A percentile compares a stretch with the other conserved stretches of the same genome.
These are phyloP conservation scores for Warburgia ugandensis DNA, from an alignment of 164 flowering plant genomes.

Conservation along the genomic window DNA sequence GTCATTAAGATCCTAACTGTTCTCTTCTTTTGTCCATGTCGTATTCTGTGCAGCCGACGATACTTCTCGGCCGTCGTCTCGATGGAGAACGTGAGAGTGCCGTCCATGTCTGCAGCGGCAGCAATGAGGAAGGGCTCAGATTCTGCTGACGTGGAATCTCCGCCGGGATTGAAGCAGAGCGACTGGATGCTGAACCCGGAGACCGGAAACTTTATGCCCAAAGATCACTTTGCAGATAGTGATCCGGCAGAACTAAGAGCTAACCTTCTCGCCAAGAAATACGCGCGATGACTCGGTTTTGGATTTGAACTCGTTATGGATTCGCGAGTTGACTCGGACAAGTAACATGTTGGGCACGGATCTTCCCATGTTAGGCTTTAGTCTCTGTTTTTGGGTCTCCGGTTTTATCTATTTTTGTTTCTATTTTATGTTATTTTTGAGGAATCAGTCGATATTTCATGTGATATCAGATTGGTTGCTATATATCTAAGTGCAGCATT, in stretches of 20 bases:
- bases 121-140: constrained; percentile 1
- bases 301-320: too few species aligned
- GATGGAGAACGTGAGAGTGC: not conserved
- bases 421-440: too few species aligned
- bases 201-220: constrained; percentile 59
- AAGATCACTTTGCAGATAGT: constrained; percentile 36
- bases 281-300: not conserved
- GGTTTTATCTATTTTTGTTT: too few species aligned
- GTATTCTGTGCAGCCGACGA: constrained; percentile 1
- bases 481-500: too few species aligned
- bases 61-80: not conserved
- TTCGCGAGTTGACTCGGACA: too few species aligned
- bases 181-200: constrained; percentile 64
- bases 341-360: too few species aligned
- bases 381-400: too few species aligned
- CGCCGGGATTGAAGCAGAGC: constrained; percentile 2
- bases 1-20: too few species aligned
- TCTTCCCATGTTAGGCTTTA: too few species aligned
- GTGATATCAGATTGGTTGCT: too few species aligned
- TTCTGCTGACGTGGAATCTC: not conserved
- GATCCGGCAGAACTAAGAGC: constrained; percentile 45
- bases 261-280: constrained; percentile 25
- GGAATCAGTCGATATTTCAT: too few species aligned
- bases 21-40: too few species aligned
- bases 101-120: not conserved